phyloP scores from a whole-genome alignment of 2,329 filamentous ascomycete species.

The Fusarium udum region DNA sequence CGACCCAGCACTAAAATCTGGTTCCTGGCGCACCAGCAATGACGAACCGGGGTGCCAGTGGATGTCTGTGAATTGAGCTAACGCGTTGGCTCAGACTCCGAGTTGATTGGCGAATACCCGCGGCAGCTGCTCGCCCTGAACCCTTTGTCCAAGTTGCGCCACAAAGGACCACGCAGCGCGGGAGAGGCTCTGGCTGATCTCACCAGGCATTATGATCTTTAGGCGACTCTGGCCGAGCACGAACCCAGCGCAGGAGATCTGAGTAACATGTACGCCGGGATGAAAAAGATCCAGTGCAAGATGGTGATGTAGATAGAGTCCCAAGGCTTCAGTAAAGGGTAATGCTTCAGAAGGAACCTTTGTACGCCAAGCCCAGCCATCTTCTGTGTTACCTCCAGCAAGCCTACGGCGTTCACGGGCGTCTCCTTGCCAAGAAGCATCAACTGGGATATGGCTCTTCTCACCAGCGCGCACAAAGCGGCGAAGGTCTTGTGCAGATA shows the following conservation, averaged over 20 bases:
- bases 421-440: slow-evolving; percentile 46
- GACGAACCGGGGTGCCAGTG: background rate
- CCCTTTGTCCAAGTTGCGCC: slow-evolving; percentile 48
- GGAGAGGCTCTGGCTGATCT: slow-evolving; percentile 45
- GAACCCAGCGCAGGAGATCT: slow-evolving; percentile 66
- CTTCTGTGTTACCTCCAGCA: slow-evolving; percentile 58
- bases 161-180: slow-evolving; percentile 52
- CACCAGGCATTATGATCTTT: slow-evolving; percentile 54
- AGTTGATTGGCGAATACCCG: slow-evolving; percentile 36
- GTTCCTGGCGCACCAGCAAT: background rate
- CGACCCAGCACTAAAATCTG: background rate
- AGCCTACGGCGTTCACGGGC: slow-evolving; percentile 54
- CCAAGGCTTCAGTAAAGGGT: slow-evolving; percentile 62
- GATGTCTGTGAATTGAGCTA: background rate
- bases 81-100: slow-evolving; percentile 18
- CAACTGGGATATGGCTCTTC: background rate
- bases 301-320: slow-evolving; percentile 61
- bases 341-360: slow-evolving; percentile 34
- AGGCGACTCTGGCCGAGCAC: slow-evolving; percentile 62
- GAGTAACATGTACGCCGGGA: slow-evolving; percentile 61
- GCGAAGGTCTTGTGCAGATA: slow-evolving; percentile 58
- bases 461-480: slow-evolving; percentile 57
- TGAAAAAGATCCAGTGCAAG: slow-evolving; percentile 65
- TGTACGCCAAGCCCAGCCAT: slow-evolving; percentile 62
- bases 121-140: slow-evolving; percentile 43